Conservation (phyloP, 768 basidiomycete genomes). For the Lactarius evosmus region DNA sequence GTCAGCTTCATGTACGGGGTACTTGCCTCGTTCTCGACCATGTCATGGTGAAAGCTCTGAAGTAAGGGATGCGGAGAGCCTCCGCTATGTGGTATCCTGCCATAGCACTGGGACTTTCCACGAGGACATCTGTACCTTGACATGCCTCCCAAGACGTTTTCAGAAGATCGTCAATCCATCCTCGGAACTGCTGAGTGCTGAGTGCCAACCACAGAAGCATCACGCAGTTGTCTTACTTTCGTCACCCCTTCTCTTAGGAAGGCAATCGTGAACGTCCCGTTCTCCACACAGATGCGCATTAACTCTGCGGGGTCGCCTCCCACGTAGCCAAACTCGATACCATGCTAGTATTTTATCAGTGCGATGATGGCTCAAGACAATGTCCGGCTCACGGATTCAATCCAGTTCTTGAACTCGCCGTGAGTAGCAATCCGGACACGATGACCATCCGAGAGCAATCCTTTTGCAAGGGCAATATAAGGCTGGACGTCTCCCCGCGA, state of each 20-base stretch:
- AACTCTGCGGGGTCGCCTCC: conserved; percentile 97
- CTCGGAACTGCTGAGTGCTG: conserved; percentile 67
- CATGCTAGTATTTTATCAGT: conserved; percentile 53
- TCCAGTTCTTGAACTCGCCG: conserved; percentile 92
- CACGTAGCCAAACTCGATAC: conserved; percentile 92
- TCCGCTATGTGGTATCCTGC: conserved; percentile 97
- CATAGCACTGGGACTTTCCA: conserved; percentile 98
- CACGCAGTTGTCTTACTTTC: conserved; percentile 51
- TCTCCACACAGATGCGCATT: conserved; percentile 97
- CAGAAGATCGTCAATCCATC: conserved; percentile 95
- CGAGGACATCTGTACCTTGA: conserved; percentile 86
- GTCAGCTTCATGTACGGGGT: conserved; percentile 4
- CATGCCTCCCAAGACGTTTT: conserved; percentile 96
- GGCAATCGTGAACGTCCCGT: conserved; percentile 94
- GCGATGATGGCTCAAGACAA: too few species aligned
- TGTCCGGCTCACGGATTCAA: conserved; percentile 70
- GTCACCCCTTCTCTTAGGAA: conserved; percentile 88
- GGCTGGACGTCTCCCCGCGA: conserved; percentile 97
- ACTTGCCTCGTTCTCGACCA: conserved; percentile 87
- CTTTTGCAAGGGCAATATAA: conserved; percentile 94
- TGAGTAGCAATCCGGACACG: conserved; percentile 89
- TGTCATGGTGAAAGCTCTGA: conserved; percentile 95
- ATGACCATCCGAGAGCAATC: conserved; percentile 87
- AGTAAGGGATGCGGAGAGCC: conserved; percentile 90
- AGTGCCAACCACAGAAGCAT: conserved; percentile 13